These are phyloP conservation scores for Phytopythium kandeliae DNA, from an alignment of 352 stramenopile genomes.

Conservation along the genomic window DNA sequence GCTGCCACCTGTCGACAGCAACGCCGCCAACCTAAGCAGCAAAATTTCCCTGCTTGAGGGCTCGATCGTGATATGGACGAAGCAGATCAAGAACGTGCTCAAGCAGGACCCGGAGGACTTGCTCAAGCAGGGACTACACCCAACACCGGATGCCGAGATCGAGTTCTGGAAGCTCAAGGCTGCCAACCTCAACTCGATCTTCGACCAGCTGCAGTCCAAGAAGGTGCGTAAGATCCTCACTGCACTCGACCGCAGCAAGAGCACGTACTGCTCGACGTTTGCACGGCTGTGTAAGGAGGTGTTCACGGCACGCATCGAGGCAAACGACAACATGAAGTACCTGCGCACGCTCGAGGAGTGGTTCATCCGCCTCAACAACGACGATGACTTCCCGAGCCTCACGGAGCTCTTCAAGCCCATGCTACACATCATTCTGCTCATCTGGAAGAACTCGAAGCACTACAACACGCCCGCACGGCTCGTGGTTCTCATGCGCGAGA, in stretches of 20 bases:
- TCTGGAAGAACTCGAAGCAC: constrained; percentile 99
- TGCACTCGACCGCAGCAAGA: constrained; percentile 93
- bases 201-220: constrained; percentile 92
- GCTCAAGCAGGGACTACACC: constrained; percentile 95
- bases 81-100: constrained; percentile 98
- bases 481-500: constrained; percentile 97
- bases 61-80: constrained; percentile 98
- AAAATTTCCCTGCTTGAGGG: constrained; percentile 96
- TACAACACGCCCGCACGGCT: constrained; percentile 97
- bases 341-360: constrained; percentile 94
- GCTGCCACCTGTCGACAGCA: constrained; percentile 88
- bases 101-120: constrained; percentile 97
- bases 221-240: constrained; percentile 94
- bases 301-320: constrained; percentile 94
- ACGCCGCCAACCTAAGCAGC: constrained; percentile 79
- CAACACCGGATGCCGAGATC: constrained; percentile 97
- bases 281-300: constrained; percentile 96
- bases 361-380: constrained; percentile 94
- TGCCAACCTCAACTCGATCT: constrained; percentile 94
- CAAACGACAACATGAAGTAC: constrained; percentile 99
- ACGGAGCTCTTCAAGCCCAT: constrained; percentile 97
- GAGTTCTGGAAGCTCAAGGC: constrained; percentile 98
- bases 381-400: constrained; percentile 92
- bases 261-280: constrained; percentile 96
- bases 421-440: constrained; percentile 97